Evolutionary conservation across 495 filamentous ascomycete species (phyloP).

Genomic region (Alectoria sarmentosa): DNA sequence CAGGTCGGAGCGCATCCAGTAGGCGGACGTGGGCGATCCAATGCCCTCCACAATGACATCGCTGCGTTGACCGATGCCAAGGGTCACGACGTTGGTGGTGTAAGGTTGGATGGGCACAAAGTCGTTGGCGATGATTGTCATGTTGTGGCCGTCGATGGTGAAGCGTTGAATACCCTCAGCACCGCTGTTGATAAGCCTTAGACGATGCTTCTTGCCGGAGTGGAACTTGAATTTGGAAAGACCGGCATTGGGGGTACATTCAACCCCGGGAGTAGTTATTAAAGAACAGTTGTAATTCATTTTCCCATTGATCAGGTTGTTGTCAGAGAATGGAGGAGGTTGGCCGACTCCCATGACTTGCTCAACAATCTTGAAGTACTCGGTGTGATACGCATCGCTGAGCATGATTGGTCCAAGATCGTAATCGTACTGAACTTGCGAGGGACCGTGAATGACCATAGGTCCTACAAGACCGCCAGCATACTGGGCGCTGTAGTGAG

Average conservation of each 20-base stretch:
- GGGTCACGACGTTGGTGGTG: constrained; percentile 16
- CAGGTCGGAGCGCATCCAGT: constrained; percentile 37
- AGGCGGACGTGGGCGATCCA: constrained; percentile 25
- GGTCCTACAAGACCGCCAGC: constrained; percentile 44
- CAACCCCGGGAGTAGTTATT: background rate
- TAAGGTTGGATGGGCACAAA: constrained; percentile 37
- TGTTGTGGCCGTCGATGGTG: constrained; percentile 33
- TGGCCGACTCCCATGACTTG: background rate
- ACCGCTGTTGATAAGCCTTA: constrained; percentile 50
- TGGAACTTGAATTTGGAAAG: constrained; percentile 37
- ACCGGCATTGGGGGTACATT: constrained; percentile 32
- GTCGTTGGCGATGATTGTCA: constrained; percentile 36
- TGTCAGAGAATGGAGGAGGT: constrained; percentile 23
- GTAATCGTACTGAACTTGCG: constrained; percentile 47
- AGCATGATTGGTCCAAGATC: constrained; percentile 49
- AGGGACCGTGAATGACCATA: constrained; percentile 54
- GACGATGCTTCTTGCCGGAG: constrained; percentile 39
- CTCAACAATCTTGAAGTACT: constrained; percentile 26
- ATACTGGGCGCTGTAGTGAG: constrained; percentile 42
- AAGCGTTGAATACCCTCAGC: constrained; percentile 40
- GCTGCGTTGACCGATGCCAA: constrained; percentile 30
- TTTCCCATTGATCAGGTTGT: constrained; percentile 37
- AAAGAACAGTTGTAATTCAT: constrained; percentile 27
- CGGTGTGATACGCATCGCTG: constrained; percentile 36
- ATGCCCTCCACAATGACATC: constrained; percentile 37